Evolutionary conservation across 257 asterid genomes (phyloP), one percentile per base, ranked within the genome.

Genomic region (Solanum bulbocastanum): DNA sequence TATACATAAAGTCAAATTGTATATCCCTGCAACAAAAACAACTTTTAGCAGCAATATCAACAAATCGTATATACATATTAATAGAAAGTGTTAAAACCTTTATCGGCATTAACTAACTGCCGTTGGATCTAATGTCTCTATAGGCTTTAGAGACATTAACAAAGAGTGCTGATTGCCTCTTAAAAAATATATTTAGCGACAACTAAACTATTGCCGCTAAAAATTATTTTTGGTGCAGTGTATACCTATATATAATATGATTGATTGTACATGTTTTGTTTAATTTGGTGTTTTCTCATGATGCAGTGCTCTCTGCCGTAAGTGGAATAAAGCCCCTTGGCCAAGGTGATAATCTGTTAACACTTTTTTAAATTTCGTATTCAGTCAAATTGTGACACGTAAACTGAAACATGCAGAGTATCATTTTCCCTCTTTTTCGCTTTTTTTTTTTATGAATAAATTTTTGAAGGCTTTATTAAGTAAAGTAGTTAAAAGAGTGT

Each of bases 231-330:
- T 18, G 65, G 4, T 18, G n/a, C 18, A 18, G 65, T 18, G 65
- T 56, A 56, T 56, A 56, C 65, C 2, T 52, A 58, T 39, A n/a
- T 79, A 79, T 27, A 46, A 25, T 73, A 30, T 44, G 68, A 46
- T 0, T 35, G 39, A 30, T 15, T 79, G 4, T 20, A 42, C n/a
- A 78, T 10, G 58, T 46, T 27, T 9, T 32, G 32, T 18, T 82
- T 82, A 82, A 30, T 49, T 4, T 30, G 44, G 44, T 30, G 32
- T 25, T 82, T 49, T 82, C 42, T 30, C 32, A 18, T 37, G 83
- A 22, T 87, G 86, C 93, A 93, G 98, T 95, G 85, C 93, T 95
- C 46, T 95, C 98, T 1, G 98, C 98, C 1, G 98, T 95, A 12
- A 85, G 94, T 88, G 98, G 98, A 86, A 92, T 95, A 91, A 92